phyloP scores from a whole-genome alignment of 768 basidiomycete genomes.

The Pisolithus albus region DNA sequence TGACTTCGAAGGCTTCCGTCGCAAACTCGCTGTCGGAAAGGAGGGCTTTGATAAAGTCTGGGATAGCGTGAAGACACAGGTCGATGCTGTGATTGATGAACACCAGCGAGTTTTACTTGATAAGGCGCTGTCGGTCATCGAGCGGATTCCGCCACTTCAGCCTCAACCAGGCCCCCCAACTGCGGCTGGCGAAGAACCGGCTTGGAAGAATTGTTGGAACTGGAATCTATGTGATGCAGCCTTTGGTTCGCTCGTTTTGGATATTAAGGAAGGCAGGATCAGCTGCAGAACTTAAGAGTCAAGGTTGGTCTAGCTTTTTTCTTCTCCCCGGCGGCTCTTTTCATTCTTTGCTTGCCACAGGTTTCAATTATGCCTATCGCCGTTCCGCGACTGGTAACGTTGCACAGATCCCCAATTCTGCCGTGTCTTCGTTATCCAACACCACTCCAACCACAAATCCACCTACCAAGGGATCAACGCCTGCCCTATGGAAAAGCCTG shows the following conservation, averaged over 20 bases:
- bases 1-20: constrained; percentile 82
- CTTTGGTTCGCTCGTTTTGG: constrained; percentile 81
- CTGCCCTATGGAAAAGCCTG: constrained; percentile 32
- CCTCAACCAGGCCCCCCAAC: constrained; percentile 34
- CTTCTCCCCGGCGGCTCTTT: constrained; percentile 6
- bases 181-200: constrained; percentile 71
- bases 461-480: constrained; percentile 29
- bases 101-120: constrained; percentile 81
- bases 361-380: constrained; percentile 95
- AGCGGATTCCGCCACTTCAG: constrained; percentile 62
- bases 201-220: constrained; percentile 99
- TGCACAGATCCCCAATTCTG: constrained; percentile 53
- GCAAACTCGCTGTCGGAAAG: constrained; percentile 72
- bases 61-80: constrained; percentile 87
- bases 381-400: constrained; percentile 54
- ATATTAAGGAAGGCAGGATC: constrained; percentile 86
- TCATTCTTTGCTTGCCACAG: constrained; percentile 30
- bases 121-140: constrained; percentile 81
- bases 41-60: constrained; percentile 88
- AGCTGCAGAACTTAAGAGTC: constrained; percentile 88
- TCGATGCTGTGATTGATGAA: constrained; percentile 87
- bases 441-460: constrained; percentile 20
- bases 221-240: constrained; percentile 98
- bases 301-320: constrained; percentile 49
- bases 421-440: constrained; percentile 45